Evolutionary conservation across 441 rosid species (phyloP), one percentile per base, ranked within the genome.

Genomic region (Biscutella auriculata): DNA sequence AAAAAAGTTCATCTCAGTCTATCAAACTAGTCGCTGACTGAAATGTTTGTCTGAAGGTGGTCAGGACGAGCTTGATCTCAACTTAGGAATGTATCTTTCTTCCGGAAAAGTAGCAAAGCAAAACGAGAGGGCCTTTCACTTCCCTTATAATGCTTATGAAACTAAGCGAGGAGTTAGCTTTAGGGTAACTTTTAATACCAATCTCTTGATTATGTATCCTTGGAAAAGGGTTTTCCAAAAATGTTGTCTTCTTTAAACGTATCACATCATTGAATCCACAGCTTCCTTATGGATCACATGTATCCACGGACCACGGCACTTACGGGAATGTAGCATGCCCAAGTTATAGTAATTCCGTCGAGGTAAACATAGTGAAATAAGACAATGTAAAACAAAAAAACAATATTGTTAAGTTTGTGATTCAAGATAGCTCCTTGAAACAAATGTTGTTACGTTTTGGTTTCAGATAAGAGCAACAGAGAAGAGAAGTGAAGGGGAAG

Each of bases 11-110:
- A 13, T 45, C 7, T 47, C n/a, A 37, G 10, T 28, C 15, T 43
- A 25, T 41, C 27, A 56, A 62, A 16, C 17, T n/a, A n/a, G 25
- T 32, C 19, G 49, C 44, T 67, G 34, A 57, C 45, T 30, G 43
- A 10, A 40, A 33, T 11, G 0, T 3, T 1, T 29, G 0, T 6
- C 37, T 68, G 68, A 77, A 90, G 97, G 73, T 34, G 74, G 58
- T 48, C 76, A 69, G 0, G 72, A 67, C 28, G 75, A 81, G 59
- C 88, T 91, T 60, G 90, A 85, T 72, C 79, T 87, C 68, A 83
- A 81, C 79, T 70, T 90, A 71, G 90, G 92, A 58, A 85, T 87
- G 14, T 72, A 90, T 62, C 71, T 82, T 50, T 73, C 92, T 33
- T 17, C 70, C 7, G 64, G 74, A 39, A 73, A 58, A 9, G 43